Conservation (phyloP, 2,329 filamentous ascomycete genomes). For the Erysiphe neolycopersici region DNA sequence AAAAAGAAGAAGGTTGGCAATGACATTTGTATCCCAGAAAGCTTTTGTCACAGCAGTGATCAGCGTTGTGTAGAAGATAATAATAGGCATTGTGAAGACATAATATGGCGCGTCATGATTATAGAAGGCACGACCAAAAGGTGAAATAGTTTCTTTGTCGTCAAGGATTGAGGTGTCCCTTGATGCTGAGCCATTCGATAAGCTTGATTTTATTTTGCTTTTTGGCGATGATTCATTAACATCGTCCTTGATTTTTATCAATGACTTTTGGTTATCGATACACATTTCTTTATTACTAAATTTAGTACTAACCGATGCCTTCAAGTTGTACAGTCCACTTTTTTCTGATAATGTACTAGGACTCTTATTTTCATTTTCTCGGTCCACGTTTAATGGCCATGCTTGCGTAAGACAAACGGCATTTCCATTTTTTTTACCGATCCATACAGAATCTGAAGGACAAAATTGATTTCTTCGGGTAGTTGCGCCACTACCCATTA, state of each 20-base stretch:
- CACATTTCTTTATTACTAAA: neutral
- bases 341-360: neutral
- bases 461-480: constrained; percentile 21
- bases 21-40: constrained; percentile 24
- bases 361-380: neutral
- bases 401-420: constrained; percentile 17
- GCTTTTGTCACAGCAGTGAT: constrained; percentile 20
- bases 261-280: neutral
- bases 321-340: neutral
- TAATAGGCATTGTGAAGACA: constrained; percentile 21
- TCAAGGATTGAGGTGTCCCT: too few relatives aligned
- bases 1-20: constrained; percentile 20
- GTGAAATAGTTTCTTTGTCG: constrained; percentile 12
- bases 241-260: neutral
- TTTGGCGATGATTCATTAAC: neutral
- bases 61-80: constrained; percentile 23
- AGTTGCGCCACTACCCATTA: constrained; percentile 27
- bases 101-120: constrained; percentile 22
- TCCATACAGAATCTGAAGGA: constrained; percentile 20
- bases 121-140: constrained; percentile 30
- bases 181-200: too few relatives aligned
- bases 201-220: neutral
- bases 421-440: constrained; percentile 25
- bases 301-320: neutral
- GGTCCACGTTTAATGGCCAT: neutral